Evolutionary conservation across 2,329 filamentous ascomycete genomes (phyloP), one percentile per base, ranked within the genome.

Genomic region (Fusarium coicis): DNA sequence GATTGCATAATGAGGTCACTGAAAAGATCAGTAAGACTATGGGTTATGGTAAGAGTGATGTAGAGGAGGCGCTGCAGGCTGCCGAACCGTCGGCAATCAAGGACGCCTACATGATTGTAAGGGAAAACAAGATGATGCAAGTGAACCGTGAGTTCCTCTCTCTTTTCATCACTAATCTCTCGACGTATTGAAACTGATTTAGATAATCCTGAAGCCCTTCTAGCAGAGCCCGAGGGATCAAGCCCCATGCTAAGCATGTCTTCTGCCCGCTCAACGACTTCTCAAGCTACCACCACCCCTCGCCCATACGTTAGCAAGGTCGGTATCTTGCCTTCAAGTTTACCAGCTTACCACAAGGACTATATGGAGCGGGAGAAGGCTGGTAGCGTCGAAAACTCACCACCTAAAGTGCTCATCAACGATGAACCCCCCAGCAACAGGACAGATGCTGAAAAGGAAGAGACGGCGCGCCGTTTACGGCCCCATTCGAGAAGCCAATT

Each of bases 1-100:
- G 95, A 83, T 89, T 99, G 34, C 95, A 98, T 80, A 91, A 96
- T 68, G 92, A 94, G 74, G 96, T 98, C 7, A 96, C 97, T 10
- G 93, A 95, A 67, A 98, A 98, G 86, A 92, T 99, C 59, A 96
- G 96, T 78, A 96, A 96, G 84, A 98, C 95, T 2, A 98, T 99
- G 95, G 96, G 96, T 68, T 99, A 99, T 80, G 95, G 93, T 40
- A 96, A 94, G 81, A 93, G 93, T 70, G 96, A 99, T 85, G 96
- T 99, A 59, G 93, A 98, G 80, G 96, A 98, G 82, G 96, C 96
- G 28, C 86, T 99, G 71, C 92, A 93, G 78, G 95, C 94, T 63
- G 91, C 96, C 59, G 96, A 99, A 81, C 96, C 96, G 18, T 98
- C 95, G 66, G 95, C 96, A 16, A 98, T 99, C 86, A 99, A 99